Base-by-base conservation (phyloP, 306 rosid species). In the Ormosia semicastrata region DNA sequence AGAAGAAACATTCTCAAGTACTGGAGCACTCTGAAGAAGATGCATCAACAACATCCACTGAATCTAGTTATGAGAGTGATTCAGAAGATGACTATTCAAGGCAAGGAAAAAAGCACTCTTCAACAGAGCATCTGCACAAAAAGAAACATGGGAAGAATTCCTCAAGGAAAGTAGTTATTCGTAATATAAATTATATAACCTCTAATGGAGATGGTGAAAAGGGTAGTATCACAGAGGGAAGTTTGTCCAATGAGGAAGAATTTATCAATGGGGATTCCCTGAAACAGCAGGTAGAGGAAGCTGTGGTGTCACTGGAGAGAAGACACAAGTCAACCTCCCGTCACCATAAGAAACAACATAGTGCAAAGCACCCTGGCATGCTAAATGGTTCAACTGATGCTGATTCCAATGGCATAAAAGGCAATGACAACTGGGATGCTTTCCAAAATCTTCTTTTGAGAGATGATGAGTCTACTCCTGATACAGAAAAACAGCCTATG, bases 171-270 rank as follows among this genome's bases (percentile, higher is more conserved):
- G 99, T 96, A 49, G 97, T 93, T 58, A 96, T 96, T 64, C 99
- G 98, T 47, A 96, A 96, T 85, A 96, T 96, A 71, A 96, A 96
- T 79, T 96, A 96, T 85, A 96, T 96, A 78, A 92, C 96, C 73
- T 91, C 99, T 37, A 93, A 89, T 53, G 87, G 89, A 82, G 94
- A 95, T 74, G 97, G 91, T 59, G 97, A 88, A 69, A 87, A 80
- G 73, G 92, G 89, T 70, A 88, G 89, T 78, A 18, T 6, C 81
- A 88, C 98, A 3, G 97, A 95, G 40, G 97, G 75, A 56, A 87
- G 82, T 84, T 82, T 89, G 65, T 92, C 97, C 4, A 83, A 89
- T 7, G 94, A 93, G 76, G 91, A 85, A 86, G 97, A 80, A 15
- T 85, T 70, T 65, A 63, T 90, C 77, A 88, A 92, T 81, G 99